These are phyloP conservation scores for Aureobasidium leucospermi DNA, from an alignment of 2,329 filamentous ascomycete species.

Conservation along the genomic window DNA sequence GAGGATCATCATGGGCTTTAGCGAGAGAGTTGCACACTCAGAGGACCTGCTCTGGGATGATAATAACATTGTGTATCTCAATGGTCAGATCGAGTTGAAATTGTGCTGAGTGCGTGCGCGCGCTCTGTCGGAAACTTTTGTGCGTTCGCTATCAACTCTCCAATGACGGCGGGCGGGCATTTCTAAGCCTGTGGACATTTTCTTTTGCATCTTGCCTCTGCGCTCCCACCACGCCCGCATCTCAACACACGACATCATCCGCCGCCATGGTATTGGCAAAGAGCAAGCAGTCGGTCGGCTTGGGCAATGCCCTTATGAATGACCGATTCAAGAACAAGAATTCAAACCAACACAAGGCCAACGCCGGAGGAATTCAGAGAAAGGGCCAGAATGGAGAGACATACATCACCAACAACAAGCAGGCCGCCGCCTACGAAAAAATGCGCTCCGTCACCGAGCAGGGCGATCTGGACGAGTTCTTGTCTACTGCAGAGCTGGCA, in stretches of 20 bases:
- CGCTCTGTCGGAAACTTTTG: too few relatives aligned
- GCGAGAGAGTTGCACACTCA: too few relatives aligned
- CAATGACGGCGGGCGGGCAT: background rate
- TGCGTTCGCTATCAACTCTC: too few relatives aligned
- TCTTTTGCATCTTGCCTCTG: slow-evolving; percentile 7
- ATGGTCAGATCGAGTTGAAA: too few relatives aligned
- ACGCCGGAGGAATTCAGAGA: slow-evolving; percentile 51
- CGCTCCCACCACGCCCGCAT: background rate
- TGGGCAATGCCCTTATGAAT: slow-evolving; percentile 98
- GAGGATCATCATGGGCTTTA: too few relatives aligned
- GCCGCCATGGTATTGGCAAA: slow-evolving; percentile 67
- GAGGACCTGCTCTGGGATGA: too few relatives aligned
- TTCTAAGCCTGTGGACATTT: slow-evolving; percentile 1
- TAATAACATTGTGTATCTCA: too few relatives aligned
- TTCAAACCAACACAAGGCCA: slow-evolving; percentile 67
- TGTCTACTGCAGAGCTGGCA: slow-evolving; percentile 92
- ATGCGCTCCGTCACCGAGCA: slow-evolving; percentile 99
- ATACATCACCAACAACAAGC: slow-evolving; percentile 84
- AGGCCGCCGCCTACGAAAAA: slow-evolving; percentile 95
- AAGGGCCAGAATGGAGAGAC: slow-evolving; percentile 31
- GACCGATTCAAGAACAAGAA: slow-evolving; percentile 95
- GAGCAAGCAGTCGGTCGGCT: slow-evolving; percentile 88
- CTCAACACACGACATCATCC: background rate
- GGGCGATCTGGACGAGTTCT: slow-evolving; percentile 90
- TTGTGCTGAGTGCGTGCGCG: too few relatives aligned